Evolutionary conservation across 73 alveolate species (phyloP), one percentile per base, ranked within the genome.

Genomic region (Durusdinium trenchii): DNA sequence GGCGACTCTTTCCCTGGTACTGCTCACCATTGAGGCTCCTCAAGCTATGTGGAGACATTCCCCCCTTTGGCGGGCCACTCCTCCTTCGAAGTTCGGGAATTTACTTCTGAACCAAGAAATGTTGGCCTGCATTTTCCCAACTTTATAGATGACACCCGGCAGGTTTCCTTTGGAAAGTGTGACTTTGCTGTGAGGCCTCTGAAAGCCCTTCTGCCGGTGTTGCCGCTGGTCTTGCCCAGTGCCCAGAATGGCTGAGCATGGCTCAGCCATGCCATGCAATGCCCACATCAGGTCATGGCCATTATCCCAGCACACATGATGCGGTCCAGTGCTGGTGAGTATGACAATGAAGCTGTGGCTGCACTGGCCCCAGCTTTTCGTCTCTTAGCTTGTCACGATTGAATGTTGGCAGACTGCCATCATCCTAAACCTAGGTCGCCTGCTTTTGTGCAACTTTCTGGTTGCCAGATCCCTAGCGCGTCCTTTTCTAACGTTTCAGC

Each of bases 281-380:
- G n/a, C n/a, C n/a, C n/a, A n/a, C n/a, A n/a, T 38, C 57, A 86
- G 91, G 86, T 94, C 69, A 94, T 94, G 99, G 99, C 99, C 30
- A 75, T 94, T 64, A 94, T 94, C 40, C 99, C 99, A 57, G 99
- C 99, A 26, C 99, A 94, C 51, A 73, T 94, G 93, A 94, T 94
- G 99, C 91, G 99, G 32, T 91, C 98, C 76, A 91, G 98, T 36
- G 98, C 98, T 1, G 99, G 99, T 12, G 99, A 94, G 83, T 94
- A 75, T 43, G 99, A 94, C 99, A 94, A 94, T 36, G 99, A 94
- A 54, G 99, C 99, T 32, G 98, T 91, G 60, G 98, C 98, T 10
- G 97, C 97, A 26, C 10, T 20, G 35, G 61, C 38, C 98, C 50
- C 57, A 69, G 60, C 48, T 60, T 0, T 60, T 2, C 0, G 73